These are phyloP conservation scores for Tolypocladium nubicola DNA, from an alignment of 2,329 filamentous ascomycete species.

Conservation along the genomic window DNA sequence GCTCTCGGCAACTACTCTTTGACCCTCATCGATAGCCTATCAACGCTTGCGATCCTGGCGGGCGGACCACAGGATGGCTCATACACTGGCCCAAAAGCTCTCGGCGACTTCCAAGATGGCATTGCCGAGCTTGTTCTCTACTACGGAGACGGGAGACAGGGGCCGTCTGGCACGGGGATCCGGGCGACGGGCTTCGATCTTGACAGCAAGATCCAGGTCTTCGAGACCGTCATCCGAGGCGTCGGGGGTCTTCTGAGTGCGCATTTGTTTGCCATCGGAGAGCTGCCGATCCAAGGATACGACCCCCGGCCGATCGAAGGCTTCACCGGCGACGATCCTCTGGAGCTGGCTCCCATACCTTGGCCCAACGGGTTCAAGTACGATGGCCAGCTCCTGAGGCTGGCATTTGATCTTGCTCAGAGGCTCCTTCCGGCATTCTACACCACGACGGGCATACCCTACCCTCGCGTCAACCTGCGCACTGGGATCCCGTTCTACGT, in stretches of 20 bases:
- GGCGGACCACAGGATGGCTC: slow-evolving; percentile 47
- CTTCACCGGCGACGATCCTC: slow-evolving; percentile 23
- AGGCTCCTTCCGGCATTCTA: slow-evolving; percentile 87
- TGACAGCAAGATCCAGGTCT: slow-evolving; percentile 97
- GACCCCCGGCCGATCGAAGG: slow-evolving; percentile 30
- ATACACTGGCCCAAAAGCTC: slow-evolving; percentile 34
- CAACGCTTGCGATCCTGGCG: slow-evolving; percentile 84
- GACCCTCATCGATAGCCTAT: slow-evolving; percentile 89
- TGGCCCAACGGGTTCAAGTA: slow-evolving; percentile 77
- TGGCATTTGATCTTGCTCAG: slow-evolving; percentile 76
- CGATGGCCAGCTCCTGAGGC: slow-evolving; percentile 78
- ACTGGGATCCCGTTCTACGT: slow-evolving; percentile 86
- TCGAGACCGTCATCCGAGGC: slow-evolving; percentile 93
- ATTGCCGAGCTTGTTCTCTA: slow-evolving; percentile 64
- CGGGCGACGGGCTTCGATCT: slow-evolving; percentile 79
- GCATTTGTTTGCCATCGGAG: slow-evolving; percentile 85
- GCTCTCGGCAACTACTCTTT: slow-evolving; percentile 95
- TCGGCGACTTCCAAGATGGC: slow-evolving; percentile 70
- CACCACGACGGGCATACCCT: slow-evolving; percentile 82
- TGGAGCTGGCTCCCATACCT: slow-evolving; percentile 44
- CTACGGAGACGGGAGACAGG: slow-evolving; percentile 75
- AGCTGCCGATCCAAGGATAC: slow-evolving; percentile 79
- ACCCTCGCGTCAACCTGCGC: slow-evolving; percentile 85
- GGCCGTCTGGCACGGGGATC: slow-evolving; percentile 57
- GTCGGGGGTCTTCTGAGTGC: slow-evolving; percentile 85